phyloP scores from a whole-genome alignment of 2,329 filamentous ascomycete species.

The Grosmannia clavigera region DNA sequence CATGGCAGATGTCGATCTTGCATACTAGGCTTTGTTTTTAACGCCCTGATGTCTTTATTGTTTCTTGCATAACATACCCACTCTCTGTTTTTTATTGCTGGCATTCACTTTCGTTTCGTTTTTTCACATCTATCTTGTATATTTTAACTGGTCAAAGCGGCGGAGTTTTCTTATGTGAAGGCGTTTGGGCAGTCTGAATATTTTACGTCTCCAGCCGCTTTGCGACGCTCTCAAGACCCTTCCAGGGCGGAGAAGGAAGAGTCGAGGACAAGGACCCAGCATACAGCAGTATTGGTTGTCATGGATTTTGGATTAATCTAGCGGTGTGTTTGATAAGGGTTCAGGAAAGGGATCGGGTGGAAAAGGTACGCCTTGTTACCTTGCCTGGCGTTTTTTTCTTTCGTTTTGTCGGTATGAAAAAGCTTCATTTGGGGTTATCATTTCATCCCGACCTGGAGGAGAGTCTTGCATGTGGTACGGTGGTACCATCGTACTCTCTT shows the following conservation, averaged over 20 bases:
- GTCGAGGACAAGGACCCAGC: neutral
- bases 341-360: neutral
- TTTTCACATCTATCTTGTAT: neutral
- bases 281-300: neutral
- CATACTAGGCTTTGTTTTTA: conserved; percentile 8
- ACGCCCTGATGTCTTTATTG: neutral
- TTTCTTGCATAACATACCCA: conserved; percentile 2
- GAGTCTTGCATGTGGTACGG: neutral
- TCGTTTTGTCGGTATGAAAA: neutral
- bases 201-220: neutral
- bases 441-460: neutral
- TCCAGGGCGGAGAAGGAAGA: neutral
- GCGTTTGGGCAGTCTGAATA: neutral
- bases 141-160: neutral
- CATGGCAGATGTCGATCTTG: conserved; percentile 14
- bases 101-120: neutral
- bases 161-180: neutral
- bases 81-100: neutral
- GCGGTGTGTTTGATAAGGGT: neutral
- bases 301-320: neutral
- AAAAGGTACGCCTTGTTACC: neutral
- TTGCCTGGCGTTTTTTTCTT: neutral
- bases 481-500: neutral
- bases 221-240: neutral
- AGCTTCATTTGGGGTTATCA: neutral